These are phyloP conservation scores for Exophiala oligosperma DNA, from an alignment of 2,329 filamentous ascomycete genomes.

Conservation along the genomic window DNA sequence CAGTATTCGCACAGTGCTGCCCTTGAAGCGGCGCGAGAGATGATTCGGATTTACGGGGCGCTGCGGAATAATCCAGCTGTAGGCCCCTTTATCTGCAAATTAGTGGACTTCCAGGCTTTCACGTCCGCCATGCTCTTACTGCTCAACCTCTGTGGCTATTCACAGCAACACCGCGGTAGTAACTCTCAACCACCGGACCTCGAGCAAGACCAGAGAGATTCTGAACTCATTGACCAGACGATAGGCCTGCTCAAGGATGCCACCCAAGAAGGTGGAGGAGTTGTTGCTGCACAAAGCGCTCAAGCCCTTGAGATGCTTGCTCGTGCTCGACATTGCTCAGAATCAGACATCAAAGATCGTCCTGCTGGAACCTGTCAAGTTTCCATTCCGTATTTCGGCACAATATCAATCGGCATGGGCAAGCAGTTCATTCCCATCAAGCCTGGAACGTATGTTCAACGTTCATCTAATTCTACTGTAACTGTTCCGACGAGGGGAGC, in stretches of 20 bases:
- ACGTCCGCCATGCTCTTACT: constrained; percentile 47
- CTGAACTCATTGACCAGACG: constrained; percentile 36
- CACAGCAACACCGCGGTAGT: constrained; percentile 27
- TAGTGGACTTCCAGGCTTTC: constrained; percentile 52
- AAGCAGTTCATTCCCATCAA: constrained; percentile 33
- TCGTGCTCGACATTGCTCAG: constrained; percentile 28
- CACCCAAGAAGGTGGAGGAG: constrained; percentile 38
- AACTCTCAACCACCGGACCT: constrained; percentile 22
- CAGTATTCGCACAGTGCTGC: constrained; percentile 41
- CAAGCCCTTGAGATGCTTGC: constrained; percentile 43
- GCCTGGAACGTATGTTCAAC: constrained; percentile 23
- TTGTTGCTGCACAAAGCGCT: constrained; percentile 45
- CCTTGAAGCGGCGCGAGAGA: constrained; percentile 44
- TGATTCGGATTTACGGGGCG: constrained; percentile 40
- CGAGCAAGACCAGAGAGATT: constrained; percentile 39
- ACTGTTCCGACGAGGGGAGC: constrained; percentile 2
- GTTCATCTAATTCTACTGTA: background rate
- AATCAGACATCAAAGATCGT: constrained; percentile 14
- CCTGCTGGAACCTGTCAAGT: constrained; percentile 37
- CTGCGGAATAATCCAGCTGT: constrained; percentile 33
- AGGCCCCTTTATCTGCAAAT: constrained; percentile 44
- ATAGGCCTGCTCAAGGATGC: constrained; percentile 37
- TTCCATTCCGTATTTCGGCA: constrained; percentile 50
- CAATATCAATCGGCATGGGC: constrained; percentile 39
- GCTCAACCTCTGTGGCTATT: constrained; percentile 44